These are phyloP conservation scores for Endotrypanum monterogeii DNA, from an alignment of 208 protist genomes.

Conservation along the genomic window DNA sequence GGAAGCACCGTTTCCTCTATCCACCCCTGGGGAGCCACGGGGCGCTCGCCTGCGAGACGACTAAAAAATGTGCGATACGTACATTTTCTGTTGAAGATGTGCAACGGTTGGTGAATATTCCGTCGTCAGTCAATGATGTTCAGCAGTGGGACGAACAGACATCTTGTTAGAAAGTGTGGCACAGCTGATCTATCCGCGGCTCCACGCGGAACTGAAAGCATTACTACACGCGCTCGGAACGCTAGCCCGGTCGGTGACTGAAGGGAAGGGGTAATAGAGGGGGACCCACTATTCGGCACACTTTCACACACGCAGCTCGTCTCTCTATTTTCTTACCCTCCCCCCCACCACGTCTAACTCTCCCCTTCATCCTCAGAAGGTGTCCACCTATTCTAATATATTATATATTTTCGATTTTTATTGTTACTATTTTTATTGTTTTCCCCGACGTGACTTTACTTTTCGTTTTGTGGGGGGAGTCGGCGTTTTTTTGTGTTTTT, in stretches of 20 bases:
- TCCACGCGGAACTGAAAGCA: not conserved
- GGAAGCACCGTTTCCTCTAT: slow-evolving; percentile 6
- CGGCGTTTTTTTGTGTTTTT: too few relatives aligned
- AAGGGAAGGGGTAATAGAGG: not conserved
- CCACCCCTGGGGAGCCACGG: slow-evolving; percentile 10
- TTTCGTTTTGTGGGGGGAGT: too few relatives aligned
- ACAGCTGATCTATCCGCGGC: not conserved
- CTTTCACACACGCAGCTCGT: not conserved
- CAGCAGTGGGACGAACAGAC: not conserved
- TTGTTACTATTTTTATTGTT: too few relatives aligned
- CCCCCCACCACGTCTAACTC: too few relatives aligned
- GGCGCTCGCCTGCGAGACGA: slow-evolving; percentile 15
- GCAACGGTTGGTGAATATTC: slow-evolving; percentile 1
- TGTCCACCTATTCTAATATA: too few relatives aligned
- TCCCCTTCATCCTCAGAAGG: too few relatives aligned
- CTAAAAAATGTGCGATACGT: not conserved
- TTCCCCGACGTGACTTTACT: too few relatives aligned
- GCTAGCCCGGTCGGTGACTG: not conserved
- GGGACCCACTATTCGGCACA: not conserved
- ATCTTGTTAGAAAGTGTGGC: not conserved
- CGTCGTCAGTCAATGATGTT: not conserved
- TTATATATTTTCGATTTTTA: too few relatives aligned
- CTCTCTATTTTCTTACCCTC: too few relatives aligned
- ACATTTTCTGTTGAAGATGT: not conserved
- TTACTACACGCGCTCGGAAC: not conserved